Evolutionary conservation across 23 red algal genomes (phyloP), one percentile per base, ranked within the genome.

Genomic region (Agarophyton chilense): DNA sequence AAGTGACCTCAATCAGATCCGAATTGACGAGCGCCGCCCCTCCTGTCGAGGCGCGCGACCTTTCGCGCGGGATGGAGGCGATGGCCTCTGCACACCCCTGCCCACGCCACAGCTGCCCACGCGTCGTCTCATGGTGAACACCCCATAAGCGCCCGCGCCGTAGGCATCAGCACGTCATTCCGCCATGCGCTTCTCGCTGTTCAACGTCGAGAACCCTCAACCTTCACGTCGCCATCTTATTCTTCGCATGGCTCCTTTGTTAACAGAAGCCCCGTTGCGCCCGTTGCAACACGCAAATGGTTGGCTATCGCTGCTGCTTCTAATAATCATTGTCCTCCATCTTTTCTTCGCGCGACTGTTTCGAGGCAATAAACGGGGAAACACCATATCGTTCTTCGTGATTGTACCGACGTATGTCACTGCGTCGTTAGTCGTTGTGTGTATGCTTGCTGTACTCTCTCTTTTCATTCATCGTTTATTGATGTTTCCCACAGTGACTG

Each of bases 391-490:
- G 13, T 66, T 83, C 53, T 62, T 49, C 57, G 55, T 65, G 13
- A 60, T 83, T 44, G 55, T 83, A 44, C 79, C 79, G 22, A 65
- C 61, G 24, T 47, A 65, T 25, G 19, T 83, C 52, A 63, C 51
- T 22, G 55, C 61, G 28, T 14, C 45, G 55, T 56, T 65, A 16
- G 11, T 64, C 34, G 16, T 49, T 32, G 22, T 41, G 2, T 63
- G 55, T 16, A 45, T 60, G 54, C 40, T 65, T 65, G 22, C 79
- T 5, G 41, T 83, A 17, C 79, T 83, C 1, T 52, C 53, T 28
- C 79, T 83, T 41, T 83, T 65, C 57, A 47, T 83, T 33, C 79
- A 83, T 49, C 79, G 79, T 83, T 56, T 83, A 2, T n/a, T 83
- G 28, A 65, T 56, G 29, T 35, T 14, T 60, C 52, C 79, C 34